Percentiles rank a stretch among this genome's conserved stretches.
These are phyloP conservation scores for Chaetomiaceae sp. DNA, from an alignment of 2,329 filamentous ascomycete species.

Conservation along the genomic window DNA sequence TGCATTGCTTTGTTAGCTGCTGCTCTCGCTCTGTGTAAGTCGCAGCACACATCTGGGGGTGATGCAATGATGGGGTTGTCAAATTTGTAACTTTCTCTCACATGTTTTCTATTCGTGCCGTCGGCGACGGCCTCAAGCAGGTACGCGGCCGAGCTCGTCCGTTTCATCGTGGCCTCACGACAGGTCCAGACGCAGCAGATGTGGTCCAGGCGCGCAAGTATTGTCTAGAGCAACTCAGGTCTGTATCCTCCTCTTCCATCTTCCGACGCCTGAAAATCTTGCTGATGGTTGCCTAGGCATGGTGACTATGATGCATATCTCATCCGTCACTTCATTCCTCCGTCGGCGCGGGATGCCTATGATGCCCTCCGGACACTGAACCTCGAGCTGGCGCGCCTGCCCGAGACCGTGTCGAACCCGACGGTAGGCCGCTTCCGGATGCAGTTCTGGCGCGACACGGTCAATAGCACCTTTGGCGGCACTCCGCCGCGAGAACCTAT, in stretches of 20 bases:
- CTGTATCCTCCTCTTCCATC: background rate
- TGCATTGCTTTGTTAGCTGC: constrained; percentile 4
- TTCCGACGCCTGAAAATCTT: background rate
- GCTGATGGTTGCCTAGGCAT: constrained; percentile 49
- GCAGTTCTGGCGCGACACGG: constrained; percentile 89
- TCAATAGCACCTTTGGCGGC: constrained; percentile 72
- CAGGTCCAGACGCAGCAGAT: constrained; percentile 45
- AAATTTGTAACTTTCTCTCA: background rate
- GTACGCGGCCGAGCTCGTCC: constrained; percentile 15
- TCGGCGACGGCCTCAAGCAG: constrained; percentile 38
- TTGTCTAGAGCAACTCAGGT: constrained; percentile 47
- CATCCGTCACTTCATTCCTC: constrained; percentile 78
- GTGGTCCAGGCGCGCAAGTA: constrained; percentile 51
- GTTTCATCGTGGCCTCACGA: constrained; percentile 39
- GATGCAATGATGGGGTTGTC: constrained; percentile 14
- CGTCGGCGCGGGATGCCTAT: constrained; percentile 72
- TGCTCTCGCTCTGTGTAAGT: background rate
- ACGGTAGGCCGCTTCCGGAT: constrained; percentile 83
- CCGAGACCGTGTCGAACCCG: constrained; percentile 84
- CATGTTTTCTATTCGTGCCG: constrained; percentile 39
- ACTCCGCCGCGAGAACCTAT: constrained; percentile 86
- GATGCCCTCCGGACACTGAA: constrained; percentile 89
- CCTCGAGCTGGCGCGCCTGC: constrained; percentile 82
- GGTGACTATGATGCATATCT: constrained; percentile 87
- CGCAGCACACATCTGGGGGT: background rate